Base-by-base conservation (phyloP, 192 early-diverging fungal species). In the Rhizoclosmatium sp. region DNA sequence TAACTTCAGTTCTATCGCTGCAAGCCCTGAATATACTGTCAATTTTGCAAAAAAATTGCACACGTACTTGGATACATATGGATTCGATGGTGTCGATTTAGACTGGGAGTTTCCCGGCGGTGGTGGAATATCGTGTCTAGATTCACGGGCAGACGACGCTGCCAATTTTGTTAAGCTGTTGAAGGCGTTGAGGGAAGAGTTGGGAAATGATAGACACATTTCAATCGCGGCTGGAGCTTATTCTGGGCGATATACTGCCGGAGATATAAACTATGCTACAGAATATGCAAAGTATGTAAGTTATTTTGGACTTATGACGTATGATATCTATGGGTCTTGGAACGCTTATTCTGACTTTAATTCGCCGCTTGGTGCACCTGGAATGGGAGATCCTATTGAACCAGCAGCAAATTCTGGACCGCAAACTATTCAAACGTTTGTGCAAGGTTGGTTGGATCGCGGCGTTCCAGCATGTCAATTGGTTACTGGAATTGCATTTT, bases 21-120 rank as follows among this genome's bases (percentile, higher is more conserved):
- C 5, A 12, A 65, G 42, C 59, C 19, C 77, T 4, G 48, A 23
- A 5, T 23, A 21, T 40, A 61, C 58, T 21, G 47, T 10, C 4
- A 61, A 62, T 41, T 80, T 80, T 68, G 65, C 65, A 0, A 44
- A 47, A 75, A 65, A 64, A 0, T n/a, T 66, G 10, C n/a, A 9
- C 3, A 19, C 4, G 39, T 80, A 71, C 48, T 39, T 77, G 51
- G 58, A 79, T 42, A 79, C 74, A 44, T 45, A 80, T 75, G 49
- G 65, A n/a, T 78, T 78, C 23, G 79, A 80, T 48, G 79, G 79
- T 4, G 75, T 80, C 40, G 79, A 80, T 47, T 65, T 80, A 16
- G 79, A 80, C 42, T 80, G 76, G 79, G 76, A 80, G 60, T 80
- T 68, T 67, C 74, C 74, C 4, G 61, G 61, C 59, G 44, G 23